Percentiles rank a stretch among this genome's conserved stretches.
These are phyloP conservation scores for Heliocybe sulcata DNA, from an alignment of 1,284 basidiomycete genomes.

Conservation along the genomic window DNA sequence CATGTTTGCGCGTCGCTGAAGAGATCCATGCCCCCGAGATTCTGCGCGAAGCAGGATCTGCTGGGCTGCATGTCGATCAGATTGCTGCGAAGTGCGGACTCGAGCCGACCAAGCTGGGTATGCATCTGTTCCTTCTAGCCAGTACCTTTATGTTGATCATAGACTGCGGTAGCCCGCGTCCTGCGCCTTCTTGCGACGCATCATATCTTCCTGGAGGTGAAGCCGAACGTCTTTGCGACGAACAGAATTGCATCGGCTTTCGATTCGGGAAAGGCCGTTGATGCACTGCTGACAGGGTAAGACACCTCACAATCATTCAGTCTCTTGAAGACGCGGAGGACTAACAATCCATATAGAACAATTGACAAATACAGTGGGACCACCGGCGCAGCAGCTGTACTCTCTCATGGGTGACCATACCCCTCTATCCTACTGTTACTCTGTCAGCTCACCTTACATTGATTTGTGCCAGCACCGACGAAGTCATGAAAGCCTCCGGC, in stretches of 20 bases:
- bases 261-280: constrained; percentile 17
- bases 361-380: constrained; percentile 18
- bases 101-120: constrained; percentile 9
- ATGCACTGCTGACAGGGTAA: no score
- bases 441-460: neutral
- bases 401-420: constrained; percentile 15
- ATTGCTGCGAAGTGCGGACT: constrained; percentile 12
- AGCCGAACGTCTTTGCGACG: constrained; percentile 23
- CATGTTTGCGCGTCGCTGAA: no score
- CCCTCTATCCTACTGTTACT: no score
- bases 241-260: constrained; percentile 20
- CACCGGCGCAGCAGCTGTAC: constrained; percentile 14
- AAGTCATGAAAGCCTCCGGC: constrained; percentile 16
- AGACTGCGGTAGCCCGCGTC: constrained; percentile 15
- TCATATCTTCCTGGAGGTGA: constrained; percentile 20
- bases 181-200: constrained; percentile 20
- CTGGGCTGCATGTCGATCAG: constrained; percentile 17
- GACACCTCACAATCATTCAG: no score
- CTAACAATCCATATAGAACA: neutral
- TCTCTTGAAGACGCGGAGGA: no score
- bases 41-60: no score
- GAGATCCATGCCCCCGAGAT: no score
- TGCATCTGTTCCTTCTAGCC: neutral
- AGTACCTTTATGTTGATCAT: neutral
- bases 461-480: constrained; percentile 15